phyloP scores from a whole-genome alignment of 495 filamentous ascomycete species.

The Haplographium delicatum region DNA sequence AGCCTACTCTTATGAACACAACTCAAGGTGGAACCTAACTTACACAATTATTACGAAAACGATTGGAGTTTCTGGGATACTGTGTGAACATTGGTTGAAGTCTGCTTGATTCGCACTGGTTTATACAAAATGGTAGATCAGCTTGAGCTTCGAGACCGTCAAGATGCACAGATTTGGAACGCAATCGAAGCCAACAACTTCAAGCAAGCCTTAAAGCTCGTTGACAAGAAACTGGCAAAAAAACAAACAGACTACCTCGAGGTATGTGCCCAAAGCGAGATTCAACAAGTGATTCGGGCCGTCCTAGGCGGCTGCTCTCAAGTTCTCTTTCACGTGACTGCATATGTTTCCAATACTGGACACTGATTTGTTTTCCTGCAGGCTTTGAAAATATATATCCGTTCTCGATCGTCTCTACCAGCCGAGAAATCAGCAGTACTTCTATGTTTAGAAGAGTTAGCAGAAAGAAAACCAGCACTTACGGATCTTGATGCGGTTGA shows the following conservation, averaged over 20 bases:
- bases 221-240: constrained; percentile 51
- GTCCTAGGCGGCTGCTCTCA: too few species aligned
- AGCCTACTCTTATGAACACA: not conserved
- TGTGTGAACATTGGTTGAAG: too few species aligned
- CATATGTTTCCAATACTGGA: not conserved
- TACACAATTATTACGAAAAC: too few species aligned
- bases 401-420: constrained; percentile 7
- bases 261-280: constrained; percentile 17
- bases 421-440: constrained; percentile 45
- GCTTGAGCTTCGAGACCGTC: constrained; percentile 29
- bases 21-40: too few species aligned
- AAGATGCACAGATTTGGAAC: constrained; percentile 51
- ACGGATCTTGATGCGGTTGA: constrained; percentile 18
- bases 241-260: constrained; percentile 43
- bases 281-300: too few species aligned
- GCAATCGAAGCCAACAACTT: constrained; percentile 52
- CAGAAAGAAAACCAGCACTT: constrained; percentile 23
- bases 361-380: constrained; percentile 2
- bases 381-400: constrained; percentile 25
- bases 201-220: constrained; percentile 54
- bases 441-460: constrained; percentile 24
- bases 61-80: too few species aligned
- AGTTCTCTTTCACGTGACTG: constrained; percentile 14
- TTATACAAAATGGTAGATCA: constrained; percentile 1
- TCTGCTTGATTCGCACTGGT: not conserved